A percentile compares a stretch with the other conserved stretches of the same genome.
Conservation (phyloP, 1,139 yeast species). For the Groenewaldozyma auringiensis region DNA sequence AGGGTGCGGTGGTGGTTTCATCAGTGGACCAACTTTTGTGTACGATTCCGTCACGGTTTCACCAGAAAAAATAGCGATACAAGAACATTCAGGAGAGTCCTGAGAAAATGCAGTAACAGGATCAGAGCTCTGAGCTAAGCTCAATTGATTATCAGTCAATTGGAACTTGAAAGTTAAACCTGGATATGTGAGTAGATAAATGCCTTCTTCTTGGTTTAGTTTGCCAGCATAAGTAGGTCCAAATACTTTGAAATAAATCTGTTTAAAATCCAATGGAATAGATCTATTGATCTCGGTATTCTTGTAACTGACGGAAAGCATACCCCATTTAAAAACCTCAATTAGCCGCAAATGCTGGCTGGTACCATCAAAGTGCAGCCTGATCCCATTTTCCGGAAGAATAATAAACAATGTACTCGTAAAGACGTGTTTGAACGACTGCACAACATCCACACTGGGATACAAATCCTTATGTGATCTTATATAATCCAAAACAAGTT, state of each 20-base stretch:
- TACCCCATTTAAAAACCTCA: constrained; percentile 24
- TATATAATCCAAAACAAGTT: constrained; percentile 17
- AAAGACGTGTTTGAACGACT: constrained; percentile 11
- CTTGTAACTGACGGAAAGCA: constrained; percentile 20
- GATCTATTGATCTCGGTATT: constrained; percentile 21
- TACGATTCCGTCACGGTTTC: constrained; percentile 25
- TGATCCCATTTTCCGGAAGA: constrained; percentile 23
- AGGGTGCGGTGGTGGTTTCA: not conserved
- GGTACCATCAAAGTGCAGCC: constrained; percentile 24
- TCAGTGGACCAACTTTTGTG: constrained; percentile 5
- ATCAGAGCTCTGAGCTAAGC: constrained; percentile 4
- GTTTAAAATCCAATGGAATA: constrained; percentile 20
- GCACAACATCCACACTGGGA: constrained; percentile 22
- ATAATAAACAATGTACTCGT: constrained; percentile 18
- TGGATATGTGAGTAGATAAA: constrained; percentile 27
- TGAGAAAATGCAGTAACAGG: constrained; percentile 16
- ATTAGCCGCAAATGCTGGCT: constrained; percentile 23
- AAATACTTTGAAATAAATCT: constrained; percentile 26
- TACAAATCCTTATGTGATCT: constrained; percentile 20
- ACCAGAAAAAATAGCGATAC: constrained; percentile 27
- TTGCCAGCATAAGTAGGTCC: constrained; percentile 31
- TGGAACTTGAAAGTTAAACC: constrained; percentile 27
- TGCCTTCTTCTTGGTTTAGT: constrained; percentile 10
- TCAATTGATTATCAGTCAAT: constrained; percentile 9
- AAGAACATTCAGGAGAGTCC: constrained; percentile 19